A percentile compares a stretch with the other conserved stretches of the same genome.
These are phyloP conservation scores for Arthrobotrys iridis DNA, from an alignment of 2,329 filamentous ascomycete genomes.

Conservation along the genomic window DNA sequence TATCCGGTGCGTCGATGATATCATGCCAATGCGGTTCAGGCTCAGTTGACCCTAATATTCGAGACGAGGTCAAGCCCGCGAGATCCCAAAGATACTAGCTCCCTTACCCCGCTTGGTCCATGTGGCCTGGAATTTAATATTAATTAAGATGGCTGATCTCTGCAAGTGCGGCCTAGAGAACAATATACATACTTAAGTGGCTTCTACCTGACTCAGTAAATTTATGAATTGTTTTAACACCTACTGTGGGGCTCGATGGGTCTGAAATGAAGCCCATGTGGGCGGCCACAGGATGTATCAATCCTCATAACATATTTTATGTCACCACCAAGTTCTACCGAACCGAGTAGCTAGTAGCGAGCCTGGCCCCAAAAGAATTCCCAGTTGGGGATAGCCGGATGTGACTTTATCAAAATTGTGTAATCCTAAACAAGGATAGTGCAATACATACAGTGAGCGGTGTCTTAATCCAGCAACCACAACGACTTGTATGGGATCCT, in stretches of 20 bases:
- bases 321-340: conserved; percentile 7
- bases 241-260: not conserved
- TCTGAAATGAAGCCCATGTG: not conserved
- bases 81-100: not conserved
- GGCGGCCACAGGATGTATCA: not conserved
- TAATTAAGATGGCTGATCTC: conserved; percentile 14
- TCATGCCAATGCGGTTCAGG: conserved; percentile 11
- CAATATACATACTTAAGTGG: too few relatives aligned
- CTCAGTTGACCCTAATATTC: not conserved
- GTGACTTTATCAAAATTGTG: not conserved
- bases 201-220: not conserved
- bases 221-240: not conserved
- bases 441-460: conserved; percentile 4
- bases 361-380: not conserved
- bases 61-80: conserved; percentile 5
- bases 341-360: conserved; percentile 40
- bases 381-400: conserved; percentile 1
- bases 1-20: conserved; percentile 15
- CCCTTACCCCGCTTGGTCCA: not conserved
- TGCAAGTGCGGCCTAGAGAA: not conserved
- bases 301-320: not conserved
- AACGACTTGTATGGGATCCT: not conserved
- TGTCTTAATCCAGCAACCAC: conserved; percentile 33
- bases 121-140: not conserved
- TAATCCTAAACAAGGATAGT: not conserved